A percentile compares a stretch with the other conserved stretches of the same genome.
phyloP scores from a whole-genome alignment of 176 grass and related monocot genomes.

The Carex cristatella region DNA sequence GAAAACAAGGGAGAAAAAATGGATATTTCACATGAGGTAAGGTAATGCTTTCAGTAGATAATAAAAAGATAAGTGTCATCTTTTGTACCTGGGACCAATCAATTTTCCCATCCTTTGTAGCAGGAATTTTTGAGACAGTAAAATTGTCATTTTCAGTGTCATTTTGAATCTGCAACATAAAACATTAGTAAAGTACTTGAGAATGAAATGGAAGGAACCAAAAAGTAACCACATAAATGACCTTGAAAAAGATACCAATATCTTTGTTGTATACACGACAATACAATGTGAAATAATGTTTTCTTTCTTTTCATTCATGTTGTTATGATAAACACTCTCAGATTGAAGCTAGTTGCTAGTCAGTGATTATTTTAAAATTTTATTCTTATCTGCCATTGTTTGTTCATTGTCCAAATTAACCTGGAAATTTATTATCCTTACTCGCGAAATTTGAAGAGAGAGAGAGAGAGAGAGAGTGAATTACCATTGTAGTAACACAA shows the following conservation, averaged over 20 bases:
- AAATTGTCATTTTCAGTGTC: conserved; percentile 51
- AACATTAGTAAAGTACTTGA: conserved; percentile 8
- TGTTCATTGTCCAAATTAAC: not conserved
- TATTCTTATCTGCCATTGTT: not conserved
- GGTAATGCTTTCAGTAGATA: not conserved
- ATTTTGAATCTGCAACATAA: conserved; percentile 79
- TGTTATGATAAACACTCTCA: not conserved
- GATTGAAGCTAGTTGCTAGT: not conserved
- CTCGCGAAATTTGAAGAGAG: not conserved
- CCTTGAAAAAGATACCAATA: not conserved
- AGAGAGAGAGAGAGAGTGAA: not conserved
- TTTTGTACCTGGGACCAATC: conserved; percentile 92
- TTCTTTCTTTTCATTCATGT: not conserved
- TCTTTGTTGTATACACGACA: not conserved
- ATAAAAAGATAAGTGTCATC: not conserved
- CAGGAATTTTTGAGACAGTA: conserved; percentile 61
- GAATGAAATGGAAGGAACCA: not conserved
- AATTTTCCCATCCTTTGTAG: conserved; percentile 75
- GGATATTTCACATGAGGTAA: not conserved
- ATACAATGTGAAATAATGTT: not conserved
- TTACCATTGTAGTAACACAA: conserved; percentile 95
- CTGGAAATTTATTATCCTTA: not conserved
- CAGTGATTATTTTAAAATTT: not conserved
- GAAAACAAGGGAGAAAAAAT: not conserved
- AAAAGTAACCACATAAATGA: not conserved